Conservation (phyloP, 2,329 filamentous ascomycete species). For the Calonectria pteridis region DNA sequence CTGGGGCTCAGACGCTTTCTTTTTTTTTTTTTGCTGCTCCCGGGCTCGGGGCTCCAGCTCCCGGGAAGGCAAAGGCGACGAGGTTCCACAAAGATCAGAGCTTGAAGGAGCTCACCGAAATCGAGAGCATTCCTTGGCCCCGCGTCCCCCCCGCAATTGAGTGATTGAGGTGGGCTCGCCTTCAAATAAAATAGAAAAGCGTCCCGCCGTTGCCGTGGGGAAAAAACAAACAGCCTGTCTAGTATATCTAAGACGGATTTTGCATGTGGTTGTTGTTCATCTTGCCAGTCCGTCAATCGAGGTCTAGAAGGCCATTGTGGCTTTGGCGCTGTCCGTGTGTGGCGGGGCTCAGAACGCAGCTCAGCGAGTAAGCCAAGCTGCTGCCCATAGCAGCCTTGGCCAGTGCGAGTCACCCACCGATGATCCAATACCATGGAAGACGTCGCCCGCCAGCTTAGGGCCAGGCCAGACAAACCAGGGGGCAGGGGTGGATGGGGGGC, state of each 20-base stretch:
- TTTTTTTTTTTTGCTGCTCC: not conserved
- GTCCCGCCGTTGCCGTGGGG: slow-evolving; percentile 15
- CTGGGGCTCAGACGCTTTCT: slow-evolving; percentile 6
- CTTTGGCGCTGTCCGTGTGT: slow-evolving; percentile 15
- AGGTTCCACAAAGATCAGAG: not conserved
- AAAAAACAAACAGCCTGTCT: not conserved
- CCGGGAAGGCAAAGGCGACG: not conserved
- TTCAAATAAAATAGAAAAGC: not conserved
- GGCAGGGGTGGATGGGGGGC: slow-evolving; percentile 17
- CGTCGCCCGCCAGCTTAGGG: slow-evolving; percentile 6
- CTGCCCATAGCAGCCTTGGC: slow-evolving; percentile 6
- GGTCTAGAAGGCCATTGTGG: slow-evolving; percentile 13
- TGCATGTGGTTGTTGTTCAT: slow-evolving; percentile 17
- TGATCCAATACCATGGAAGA: slow-evolving; percentile 10
- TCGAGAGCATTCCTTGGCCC: not conserved
- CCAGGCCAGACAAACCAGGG: slow-evolving; percentile 15
- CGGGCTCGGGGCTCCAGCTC: not conserved
- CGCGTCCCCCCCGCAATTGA: not conserved
- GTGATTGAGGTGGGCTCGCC: not conserved
- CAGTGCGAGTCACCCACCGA: slow-evolving; percentile 12
- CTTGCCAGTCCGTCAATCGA: slow-evolving; percentile 8
- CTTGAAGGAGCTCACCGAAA: not conserved
- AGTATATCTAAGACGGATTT: not conserved
- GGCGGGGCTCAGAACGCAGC: slow-evolving; percentile 17
- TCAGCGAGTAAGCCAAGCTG: slow-evolving; percentile 8